These are phyloP conservation scores for Penicillium flavigenum DNA, from an alignment of 495 filamentous ascomycete species.

Conservation along the genomic window DNA sequence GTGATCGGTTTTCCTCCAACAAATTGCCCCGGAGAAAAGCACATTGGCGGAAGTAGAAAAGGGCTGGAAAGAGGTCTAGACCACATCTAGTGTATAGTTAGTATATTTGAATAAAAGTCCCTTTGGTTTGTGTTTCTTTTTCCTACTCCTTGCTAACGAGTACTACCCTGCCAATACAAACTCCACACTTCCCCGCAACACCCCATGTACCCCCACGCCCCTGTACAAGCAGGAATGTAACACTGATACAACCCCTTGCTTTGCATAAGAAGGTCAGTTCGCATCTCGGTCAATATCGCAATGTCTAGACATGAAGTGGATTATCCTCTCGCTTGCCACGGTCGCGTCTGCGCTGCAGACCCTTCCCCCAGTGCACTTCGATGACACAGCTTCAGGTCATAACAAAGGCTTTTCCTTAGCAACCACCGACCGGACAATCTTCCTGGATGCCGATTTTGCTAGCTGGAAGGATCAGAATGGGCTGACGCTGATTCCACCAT, in stretches of 20 bases:
- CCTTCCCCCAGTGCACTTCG: conserved; percentile 18
- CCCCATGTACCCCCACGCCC: neutral
- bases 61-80: neutral
- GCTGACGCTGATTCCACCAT: conserved; percentile 54
- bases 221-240: conserved; percentile 13
- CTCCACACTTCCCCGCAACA: no score
- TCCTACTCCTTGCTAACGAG: no score
- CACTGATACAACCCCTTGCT: conserved; percentile 6
- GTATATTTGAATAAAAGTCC: neutral
- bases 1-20: neutral
- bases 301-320: conserved; percentile 19
- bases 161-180: no score
- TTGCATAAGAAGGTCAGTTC: conserved; percentile 6
- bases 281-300: neutral
- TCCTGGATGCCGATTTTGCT: conserved; percentile 23
- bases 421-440: conserved; percentile 21
- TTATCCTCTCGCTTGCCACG: conserved; percentile 5
- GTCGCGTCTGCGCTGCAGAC: conserved; percentile 24
- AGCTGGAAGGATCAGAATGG: conserved; percentile 34
- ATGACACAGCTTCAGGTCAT: neutral
- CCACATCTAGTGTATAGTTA: neutral
- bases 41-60: conserved; percentile 8
- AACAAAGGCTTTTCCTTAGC: conserved; percentile 18
- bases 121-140: no score
- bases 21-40: neutral